Conservation (phyloP, 306 rosid species). For the Psophocarpus tetragonolobus region DNA sequence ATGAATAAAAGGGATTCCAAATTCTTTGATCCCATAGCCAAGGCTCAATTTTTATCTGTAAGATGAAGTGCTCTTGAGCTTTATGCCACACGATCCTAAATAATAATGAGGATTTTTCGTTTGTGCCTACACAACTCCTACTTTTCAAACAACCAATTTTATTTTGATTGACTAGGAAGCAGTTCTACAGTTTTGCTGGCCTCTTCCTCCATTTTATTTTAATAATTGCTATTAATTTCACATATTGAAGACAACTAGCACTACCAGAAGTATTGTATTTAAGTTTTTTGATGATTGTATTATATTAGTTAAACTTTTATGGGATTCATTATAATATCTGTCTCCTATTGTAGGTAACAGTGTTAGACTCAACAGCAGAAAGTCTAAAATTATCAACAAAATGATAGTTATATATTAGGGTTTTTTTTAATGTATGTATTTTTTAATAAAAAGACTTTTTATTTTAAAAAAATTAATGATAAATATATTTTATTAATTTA, state of each 20-base stretch:
- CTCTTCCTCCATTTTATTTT: not conserved
- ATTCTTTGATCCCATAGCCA: slow-evolving; percentile 27
- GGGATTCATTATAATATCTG: not conserved
- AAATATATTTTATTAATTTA: no score
- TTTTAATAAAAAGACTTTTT: no score
- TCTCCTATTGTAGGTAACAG: no score
- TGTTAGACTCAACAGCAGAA: no score
- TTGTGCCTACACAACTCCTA: slow-evolving; percentile 20
- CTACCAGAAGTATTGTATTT: not conserved
- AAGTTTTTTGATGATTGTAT: not conserved
- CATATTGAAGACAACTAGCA: not conserved
- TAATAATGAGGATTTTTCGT: slow-evolving; percentile 12
- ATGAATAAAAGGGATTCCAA: slow-evolving; percentile 41
- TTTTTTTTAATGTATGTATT: no score
- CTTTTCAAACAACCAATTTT: slow-evolving; percentile 32
- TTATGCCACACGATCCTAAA: slow-evolving; percentile 23
- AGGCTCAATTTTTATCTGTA: slow-evolving; percentile 26
- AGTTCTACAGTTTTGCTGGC: not conserved
- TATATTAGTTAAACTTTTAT: no score
- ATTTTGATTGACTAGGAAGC: slow-evolving; percentile 16
- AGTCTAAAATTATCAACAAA: no score
- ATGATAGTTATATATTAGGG: no score
- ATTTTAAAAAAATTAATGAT: no score
- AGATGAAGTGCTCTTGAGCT: slow-evolving; percentile 29
- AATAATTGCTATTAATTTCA: not conserved